phyloP scores from a whole-genome alignment of 257 asterid species.

The Sherardia arvensis region DNA sequence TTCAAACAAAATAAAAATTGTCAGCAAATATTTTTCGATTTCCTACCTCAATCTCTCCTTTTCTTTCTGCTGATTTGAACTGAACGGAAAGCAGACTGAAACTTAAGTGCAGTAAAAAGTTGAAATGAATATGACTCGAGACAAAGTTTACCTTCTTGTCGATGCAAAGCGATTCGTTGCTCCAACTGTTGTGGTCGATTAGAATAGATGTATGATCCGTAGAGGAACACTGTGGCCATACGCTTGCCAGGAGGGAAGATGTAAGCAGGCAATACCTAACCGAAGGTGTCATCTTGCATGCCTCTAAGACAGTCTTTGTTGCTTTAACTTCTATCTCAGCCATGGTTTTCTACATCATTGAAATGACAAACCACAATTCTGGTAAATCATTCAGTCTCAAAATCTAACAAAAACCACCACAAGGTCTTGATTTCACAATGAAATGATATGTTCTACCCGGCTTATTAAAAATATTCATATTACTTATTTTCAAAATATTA shows the following conservation, averaged over 20 bases:
- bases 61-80: not conserved
- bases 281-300: conserved; percentile 55
- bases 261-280: conserved; percentile 67
- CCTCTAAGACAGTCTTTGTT: conserved; percentile 56
- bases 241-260: conserved; percentile 80
- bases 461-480: no score
- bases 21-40: no score
- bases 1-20: conserved; percentile 3
- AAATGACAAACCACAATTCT: no score
- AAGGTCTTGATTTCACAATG: no score
- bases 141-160: conserved; percentile 48
- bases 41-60: not conserved
- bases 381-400: no score
- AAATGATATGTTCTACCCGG: no score
- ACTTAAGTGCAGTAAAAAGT: not conserved
- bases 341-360: conserved; percentile 53
- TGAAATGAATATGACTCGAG: no score
- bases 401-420: no score
- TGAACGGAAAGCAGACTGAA: not conserved
- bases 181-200: conserved; percentile 75
- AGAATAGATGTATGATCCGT: conserved; percentile 17
- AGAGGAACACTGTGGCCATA: conserved; percentile 45
- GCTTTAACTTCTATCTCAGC: conserved; percentile 59
- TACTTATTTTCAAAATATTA: no score
- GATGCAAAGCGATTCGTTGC: conserved; percentile 65